Conservation (phyloP, 257 asterid genomes). For the Jaltomata sinuosa region DNA sequence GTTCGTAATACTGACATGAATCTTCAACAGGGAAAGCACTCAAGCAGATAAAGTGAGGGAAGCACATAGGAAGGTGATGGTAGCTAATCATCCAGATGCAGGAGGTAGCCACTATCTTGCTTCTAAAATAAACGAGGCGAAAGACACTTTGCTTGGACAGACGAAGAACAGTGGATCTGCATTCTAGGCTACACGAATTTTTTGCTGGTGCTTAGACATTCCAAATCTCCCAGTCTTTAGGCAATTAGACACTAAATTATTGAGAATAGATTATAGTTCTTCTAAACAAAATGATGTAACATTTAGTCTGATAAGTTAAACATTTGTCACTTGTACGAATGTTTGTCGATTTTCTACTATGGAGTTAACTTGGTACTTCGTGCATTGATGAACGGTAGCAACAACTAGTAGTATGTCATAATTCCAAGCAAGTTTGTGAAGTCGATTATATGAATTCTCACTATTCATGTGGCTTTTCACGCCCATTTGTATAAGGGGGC, state of each 20-base stretch:
- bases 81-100: slow-evolving; percentile 93
- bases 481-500: background rate
- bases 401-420: background rate
- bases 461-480: background rate
- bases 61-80: slow-evolving; percentile 91
- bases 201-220: slow-evolving; percentile 7
- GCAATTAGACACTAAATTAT: background rate
- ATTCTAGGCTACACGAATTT: slow-evolving; percentile 26
- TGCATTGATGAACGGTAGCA: background rate
- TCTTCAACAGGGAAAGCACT: slow-evolving; percentile 50
- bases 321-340: background rate
- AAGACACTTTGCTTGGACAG: slow-evolving; percentile 69
- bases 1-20: background rate
- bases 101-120: slow-evolving; percentile 96
- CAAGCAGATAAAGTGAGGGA: slow-evolving; percentile 69
- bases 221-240: background rate
- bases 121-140: slow-evolving; percentile 83
- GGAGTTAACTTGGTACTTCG: background rate
- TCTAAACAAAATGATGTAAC: background rate
- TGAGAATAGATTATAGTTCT: background rate
- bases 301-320: background rate
- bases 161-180: slow-evolving; percentile 52
- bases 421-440: background rate
- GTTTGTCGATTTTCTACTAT: background rate
- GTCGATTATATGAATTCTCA: background rate